Evolutionary conservation across 331 rosid genomes (phyloP).

Genomic region (Rhamnella rubrinervis): DNA sequence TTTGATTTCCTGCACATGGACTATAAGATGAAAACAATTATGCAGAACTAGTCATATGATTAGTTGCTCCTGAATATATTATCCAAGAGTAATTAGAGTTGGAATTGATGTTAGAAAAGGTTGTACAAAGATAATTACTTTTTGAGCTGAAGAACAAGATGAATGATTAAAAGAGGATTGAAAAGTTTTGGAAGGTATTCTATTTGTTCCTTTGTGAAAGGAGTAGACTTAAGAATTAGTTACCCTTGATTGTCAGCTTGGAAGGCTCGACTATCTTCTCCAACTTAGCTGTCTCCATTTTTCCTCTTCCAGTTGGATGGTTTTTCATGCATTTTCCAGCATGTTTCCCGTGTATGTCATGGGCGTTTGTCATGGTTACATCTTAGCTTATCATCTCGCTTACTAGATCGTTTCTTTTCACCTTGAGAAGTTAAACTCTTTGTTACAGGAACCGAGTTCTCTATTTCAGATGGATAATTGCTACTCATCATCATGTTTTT

Average conservation of each 20-base stretch:
- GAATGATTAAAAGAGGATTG: background rate
- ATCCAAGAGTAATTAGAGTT: background rate
- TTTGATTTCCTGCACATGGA: background rate
- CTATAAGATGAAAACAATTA: background rate
- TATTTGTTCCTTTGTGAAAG: slow-evolving; percentile 2
- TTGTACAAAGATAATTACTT: background rate
- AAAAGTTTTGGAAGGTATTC: background rate
- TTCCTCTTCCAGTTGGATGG: background rate
- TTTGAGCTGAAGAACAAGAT: background rate
- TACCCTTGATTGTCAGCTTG: background rate
- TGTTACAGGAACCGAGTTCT: background rate
- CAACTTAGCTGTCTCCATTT: background rate
- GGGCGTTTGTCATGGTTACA: background rate
- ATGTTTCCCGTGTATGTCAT: slow-evolving; percentile 9
- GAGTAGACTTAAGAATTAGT: background rate
- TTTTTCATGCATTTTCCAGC: slow-evolving; percentile 2
- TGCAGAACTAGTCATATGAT: slow-evolving; percentile 2
- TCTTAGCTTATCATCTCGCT: background rate
- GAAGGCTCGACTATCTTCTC: background rate
- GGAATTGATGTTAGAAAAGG: background rate
- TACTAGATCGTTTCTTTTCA: background rate
- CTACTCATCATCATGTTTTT: background rate
- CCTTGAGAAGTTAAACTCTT: background rate
- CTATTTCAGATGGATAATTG: background rate
- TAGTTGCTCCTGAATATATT: slow-evolving; percentile 5